Base-by-base conservation (phyloP, 1,284 basidiomycete genomes). In the Amylostereum chailletii region DNA sequence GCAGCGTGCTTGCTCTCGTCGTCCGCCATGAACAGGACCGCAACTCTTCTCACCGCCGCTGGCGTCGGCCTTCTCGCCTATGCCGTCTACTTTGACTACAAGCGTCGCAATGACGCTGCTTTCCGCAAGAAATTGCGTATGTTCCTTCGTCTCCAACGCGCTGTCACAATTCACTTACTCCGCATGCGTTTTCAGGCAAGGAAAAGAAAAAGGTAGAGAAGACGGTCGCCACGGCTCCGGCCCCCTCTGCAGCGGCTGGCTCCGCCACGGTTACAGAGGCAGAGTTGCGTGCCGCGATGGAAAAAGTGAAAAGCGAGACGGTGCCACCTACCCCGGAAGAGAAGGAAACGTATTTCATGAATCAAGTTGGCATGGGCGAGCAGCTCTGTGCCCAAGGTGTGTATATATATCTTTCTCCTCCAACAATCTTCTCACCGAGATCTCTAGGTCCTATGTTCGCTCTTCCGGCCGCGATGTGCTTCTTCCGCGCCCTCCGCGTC, bases 81-180 rank as follows among this genome's bases (percentile, higher is more conserved):
- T 65, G 89, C 86, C 36, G 74, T 82, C 51, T 98, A 94, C 71
- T 99, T 98, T 64, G 95, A 99, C 77, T 87, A 96, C 75, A 90
- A 82, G 71, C 84, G 95, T 51, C 81, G 93, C 60, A 93, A 88
- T 65, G 92, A 97, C 64, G 68, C 77, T 38, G 74, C 77, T 9
- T 99, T 99, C 79, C 83, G 95, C 66, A 93, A 84, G 71, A 81
- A 79, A 65, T 79, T 99, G 54, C 82, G 93, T 90, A 67, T 57
- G 91, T 79, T 44, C 57, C 37, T 42, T 45, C n/a, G 42, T 41
- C 19, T 55, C 32, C 19, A 36, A 26, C 47, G 32, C 34, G 27
- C 5, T 27, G 36, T 37, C 46, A 56, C 37, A 59, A 9, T 27
- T 27, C 33, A 30, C 33, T 44, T 45, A 50, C 51, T 34, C 10